Base-by-base conservation (phyloP, 2,329 filamentous ascomycete genomes). In the Venturia asperata region DNA sequence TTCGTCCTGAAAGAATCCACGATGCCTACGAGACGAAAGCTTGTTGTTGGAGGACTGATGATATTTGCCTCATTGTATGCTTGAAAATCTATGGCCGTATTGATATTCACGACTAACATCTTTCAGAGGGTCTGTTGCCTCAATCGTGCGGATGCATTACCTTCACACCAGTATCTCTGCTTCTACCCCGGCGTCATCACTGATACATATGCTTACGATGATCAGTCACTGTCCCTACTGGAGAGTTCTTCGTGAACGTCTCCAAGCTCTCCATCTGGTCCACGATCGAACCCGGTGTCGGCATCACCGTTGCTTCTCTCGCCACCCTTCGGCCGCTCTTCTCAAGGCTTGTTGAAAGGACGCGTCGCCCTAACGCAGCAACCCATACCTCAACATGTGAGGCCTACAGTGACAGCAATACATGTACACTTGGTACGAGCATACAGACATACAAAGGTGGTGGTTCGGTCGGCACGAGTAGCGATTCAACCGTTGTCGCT, bases 21-120 rank as follows among this genome's bases (percentile, higher is more conserved):
- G 55, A 76, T 81, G 69, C 76, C 76, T 39, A 67, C 67, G 17
- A 72, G 71, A n/a, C 73, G 76, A 61, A 80, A 79, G 67, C 49
- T 76, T 24, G 77, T 76, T 0, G 75, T 79, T 0, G 70, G 73
- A 17, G 65, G 76, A 5, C 71, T 81, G 61, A 72, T 80, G 61
- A 70, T 73, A 1, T 70, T 80, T 13, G 79, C 75, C 68, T 72
- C 74, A 47, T 72, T 77, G 64, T 66, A 66, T 39, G 64, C 43
- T 37, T 15, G n/a, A 15, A 56, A 15, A 5, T 64, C 11, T 24
- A 58, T 42, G 45, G 43, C 30, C 9, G 5, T 58, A 19, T 2
- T 7, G 49, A n/a, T 19, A 2, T 42, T 61, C 39, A 15, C 13
- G 21, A 27, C 42, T 61, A 61, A 43, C 24, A 41, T 4, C n/a